A percentile compares a stretch with the other conserved stretches of the same genome.
phyloP scores from a whole-genome alignment of 2,329 filamentous ascomycete species.

The Penicillium hesseltinei region DNA sequence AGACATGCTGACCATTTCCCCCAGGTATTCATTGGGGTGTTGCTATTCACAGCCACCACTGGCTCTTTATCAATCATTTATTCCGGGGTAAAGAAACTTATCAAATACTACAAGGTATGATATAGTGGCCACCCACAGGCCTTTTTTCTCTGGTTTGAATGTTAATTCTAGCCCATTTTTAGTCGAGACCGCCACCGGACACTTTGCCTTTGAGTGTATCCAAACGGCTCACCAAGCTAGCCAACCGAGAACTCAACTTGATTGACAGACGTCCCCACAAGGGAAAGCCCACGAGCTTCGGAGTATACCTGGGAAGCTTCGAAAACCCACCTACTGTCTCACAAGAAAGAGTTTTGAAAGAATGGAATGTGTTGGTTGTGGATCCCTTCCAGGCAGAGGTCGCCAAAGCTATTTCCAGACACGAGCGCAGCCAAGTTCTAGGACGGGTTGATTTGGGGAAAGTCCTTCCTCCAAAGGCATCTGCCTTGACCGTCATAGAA shows the following conservation, averaged over 20 bases:
- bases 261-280: conserved; percentile 8
- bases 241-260: conserved; percentile 24
- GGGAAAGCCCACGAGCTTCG: conserved; percentile 39
- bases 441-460: conserved; percentile 34
- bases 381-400: conserved; percentile 43
- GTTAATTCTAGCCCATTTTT: neutral
- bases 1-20: conserved; percentile 12
- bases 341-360: conserved; percentile 37
- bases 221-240: conserved; percentile 23
- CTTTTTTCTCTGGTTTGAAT: neutral
- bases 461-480: conserved; percentile 22
- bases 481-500: conserved; percentile 27
- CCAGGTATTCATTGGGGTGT: conserved; percentile 37
- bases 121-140: too few species aligned
- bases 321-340: conserved; percentile 29
- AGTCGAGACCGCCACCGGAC: conserved; percentile 27
- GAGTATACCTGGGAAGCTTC: conserved; percentile 46
- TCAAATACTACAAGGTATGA: conserved; percentile 32
- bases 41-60: conserved; percentile 30
- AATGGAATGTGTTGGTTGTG: conserved; percentile 47
- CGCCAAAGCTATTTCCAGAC: conserved; percentile 31
- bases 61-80: conserved; percentile 33
- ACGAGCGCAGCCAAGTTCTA: conserved; percentile 24
- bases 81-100: conserved; percentile 21
- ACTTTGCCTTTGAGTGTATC: conserved; percentile 26